Evolutionary conservation across 78 protist genomes (phyloP).

Genomic region (Chrysochromulina tobinii): DNA sequence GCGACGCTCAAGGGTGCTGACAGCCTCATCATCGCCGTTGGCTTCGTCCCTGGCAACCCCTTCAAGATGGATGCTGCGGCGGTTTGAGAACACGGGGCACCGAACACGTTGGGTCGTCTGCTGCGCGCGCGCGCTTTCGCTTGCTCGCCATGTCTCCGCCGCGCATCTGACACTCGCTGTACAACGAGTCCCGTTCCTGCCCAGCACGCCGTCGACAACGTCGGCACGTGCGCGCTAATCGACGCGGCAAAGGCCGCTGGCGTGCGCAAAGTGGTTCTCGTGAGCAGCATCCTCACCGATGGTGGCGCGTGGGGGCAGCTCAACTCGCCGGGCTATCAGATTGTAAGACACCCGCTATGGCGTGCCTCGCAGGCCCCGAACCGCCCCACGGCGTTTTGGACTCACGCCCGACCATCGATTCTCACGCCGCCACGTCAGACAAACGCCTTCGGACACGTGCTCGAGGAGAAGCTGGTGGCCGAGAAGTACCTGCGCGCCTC

Average conservation of each 20-base stretch:
- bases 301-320: slow-evolving; percentile 30
- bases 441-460: slow-evolving; percentile 34
- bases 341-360: background rate
- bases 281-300: slow-evolving; percentile 25
- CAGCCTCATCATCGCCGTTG: background rate
- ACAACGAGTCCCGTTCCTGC: too few species aligned
- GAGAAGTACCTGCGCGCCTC: slow-evolving; percentile 2
- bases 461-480: slow-evolving; percentile 38
- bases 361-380: too few species aligned
- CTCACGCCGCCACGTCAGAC: background rate
- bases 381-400: too few species aligned
- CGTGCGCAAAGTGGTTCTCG: slow-evolving; percentile 11
- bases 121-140: too few species aligned
- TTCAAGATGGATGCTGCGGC: background rate
- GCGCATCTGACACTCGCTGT: too few species aligned
- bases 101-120: too few species aligned
- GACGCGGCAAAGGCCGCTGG: slow-evolving; percentile 17
- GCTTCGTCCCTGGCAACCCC: slow-evolving; percentile 25
- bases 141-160: too few species aligned
- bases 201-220: slow-evolving; percentile 23
- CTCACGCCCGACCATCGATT: too few species aligned
- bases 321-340: slow-evolving; percentile 5
- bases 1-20: background rate
- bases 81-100: too few species aligned
- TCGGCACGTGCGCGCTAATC: slow-evolving; percentile 15